Percentiles rank a stretch among this genome's conserved stretches.
Conservation (phyloP, 257 asterid species). For the Salvia rosmarinus region DNA sequence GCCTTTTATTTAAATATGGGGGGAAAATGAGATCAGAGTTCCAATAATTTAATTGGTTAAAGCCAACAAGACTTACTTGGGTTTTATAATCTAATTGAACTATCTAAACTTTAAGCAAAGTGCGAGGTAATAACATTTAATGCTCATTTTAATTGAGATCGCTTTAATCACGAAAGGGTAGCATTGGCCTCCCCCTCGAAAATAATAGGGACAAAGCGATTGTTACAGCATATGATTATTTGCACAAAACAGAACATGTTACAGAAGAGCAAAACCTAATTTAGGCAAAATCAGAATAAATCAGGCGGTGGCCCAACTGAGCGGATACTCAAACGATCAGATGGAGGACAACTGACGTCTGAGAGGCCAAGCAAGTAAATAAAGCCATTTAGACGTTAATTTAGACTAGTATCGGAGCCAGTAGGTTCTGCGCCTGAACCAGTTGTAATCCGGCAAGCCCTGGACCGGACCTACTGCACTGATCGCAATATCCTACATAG, state of each 20-base stretch:
- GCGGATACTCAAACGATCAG: conserved; percentile 26
- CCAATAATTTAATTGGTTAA: too few relatives aligned
- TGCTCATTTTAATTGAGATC: conserved; percentile 14
- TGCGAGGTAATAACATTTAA: background rate
- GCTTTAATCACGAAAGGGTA: conserved; percentile 1
- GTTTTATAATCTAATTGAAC: too few relatives aligned
- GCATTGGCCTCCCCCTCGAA: background rate
- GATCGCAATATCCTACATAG: conserved; percentile 74
- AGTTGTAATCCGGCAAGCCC: conserved; percentile 88
- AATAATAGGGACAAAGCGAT: conserved; percentile 12
- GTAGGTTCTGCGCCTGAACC: conserved; percentile 99
- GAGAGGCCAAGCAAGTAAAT: conserved; percentile 20
- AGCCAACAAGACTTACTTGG: too few relatives aligned
- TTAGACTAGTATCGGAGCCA: conserved; percentile 79
- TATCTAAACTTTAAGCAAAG: too few relatives aligned
- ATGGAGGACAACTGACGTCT: background rate
- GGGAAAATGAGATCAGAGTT: too few relatives aligned
- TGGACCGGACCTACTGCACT: conserved; percentile 84
- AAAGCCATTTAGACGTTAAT: background rate
- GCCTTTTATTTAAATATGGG: too few relatives aligned
- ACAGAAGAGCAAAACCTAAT: conserved; percentile 20
- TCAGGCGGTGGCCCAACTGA: background rate
- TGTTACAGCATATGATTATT: conserved; percentile 11
- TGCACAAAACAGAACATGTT: conserved; percentile 24
- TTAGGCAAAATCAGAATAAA: conserved; percentile 18